Evolutionary conservation across 2,329 filamentous ascomycete genomes (phyloP).

Genomic region (Phialemoniopsis sp.): DNA sequence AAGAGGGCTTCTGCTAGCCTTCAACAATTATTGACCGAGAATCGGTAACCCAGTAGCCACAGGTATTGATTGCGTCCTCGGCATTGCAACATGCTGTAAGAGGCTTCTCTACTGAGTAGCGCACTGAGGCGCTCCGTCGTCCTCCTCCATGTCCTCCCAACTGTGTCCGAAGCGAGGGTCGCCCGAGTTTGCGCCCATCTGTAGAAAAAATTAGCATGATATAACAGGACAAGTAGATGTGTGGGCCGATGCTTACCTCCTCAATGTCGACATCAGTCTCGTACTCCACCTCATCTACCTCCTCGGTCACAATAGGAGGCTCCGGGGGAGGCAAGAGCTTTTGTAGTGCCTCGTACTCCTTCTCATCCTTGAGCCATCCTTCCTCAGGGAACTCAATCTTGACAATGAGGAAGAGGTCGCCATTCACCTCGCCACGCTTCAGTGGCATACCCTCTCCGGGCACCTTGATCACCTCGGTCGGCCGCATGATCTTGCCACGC

Average conservation of each 20-base stretch:
- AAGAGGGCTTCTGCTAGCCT: no score
- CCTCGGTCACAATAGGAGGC: slow-evolving; percentile 62
- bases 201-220: slow-evolving; percentile 3
- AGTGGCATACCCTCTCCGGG: slow-evolving; percentile 90
- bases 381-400: slow-evolving; percentile 86
- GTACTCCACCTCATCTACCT: slow-evolving; percentile 83
- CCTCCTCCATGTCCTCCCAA: slow-evolving; percentile 71
- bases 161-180: slow-evolving; percentile 62
- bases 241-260: slow-evolving; percentile 44
- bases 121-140: slow-evolving; percentile 64
- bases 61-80: no score
- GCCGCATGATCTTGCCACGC: slow-evolving; percentile 76
- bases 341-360: slow-evolving; percentile 63
- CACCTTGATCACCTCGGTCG: slow-evolving; percentile 82
- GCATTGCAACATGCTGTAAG: no score
- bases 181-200: slow-evolving; percentile 70
- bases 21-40: no score
- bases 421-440: slow-evolving; percentile 78
- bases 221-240: slow-evolving; percentile 3
- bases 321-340: slow-evolving; percentile 69
- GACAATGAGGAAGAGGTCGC: slow-evolving; percentile 83
- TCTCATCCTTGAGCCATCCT: slow-evolving; percentile 74
- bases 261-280: slow-evolving; percentile 82
- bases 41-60: no score
- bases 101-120: slow-evolving; percentile 57